Base-by-base conservation (phyloP, 805 yeast genomes). In the Zygotorulaspora chibaensis region DNA sequence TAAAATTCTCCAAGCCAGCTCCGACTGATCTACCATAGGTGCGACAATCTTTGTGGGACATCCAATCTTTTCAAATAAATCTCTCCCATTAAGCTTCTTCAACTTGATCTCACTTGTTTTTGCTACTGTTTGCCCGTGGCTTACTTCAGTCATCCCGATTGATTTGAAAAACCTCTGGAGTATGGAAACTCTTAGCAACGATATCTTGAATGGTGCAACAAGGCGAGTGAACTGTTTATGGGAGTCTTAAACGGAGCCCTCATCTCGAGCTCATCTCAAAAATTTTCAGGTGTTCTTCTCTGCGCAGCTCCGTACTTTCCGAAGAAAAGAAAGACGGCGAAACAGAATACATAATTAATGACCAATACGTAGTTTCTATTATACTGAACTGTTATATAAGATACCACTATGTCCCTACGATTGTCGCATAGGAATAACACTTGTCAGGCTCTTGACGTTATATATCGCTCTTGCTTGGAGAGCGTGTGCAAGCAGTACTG, bases 1-100 rank as follows among this genome's bases (percentile, higher is more conserved):
- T 12, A 93, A 70, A 13, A 87, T 76, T 53, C 99, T 74, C 98
- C 98, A 93, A 1, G 96, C 98, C 15, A 93, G 73, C 61, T 93
- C 99, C 3, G 91, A 82, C 55, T 89, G 97, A 65, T 93, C 99
- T 15, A 93, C 99, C 97, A 93, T 91, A 1, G 99, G 99, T 2
- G 98, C 99, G 16, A 93, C 93, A 20, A 93, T 83, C 52, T 84
- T 87, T 40, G 73, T 77, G 2, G 99, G 99, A 17, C 68, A 58
- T 0, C 93, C 93, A 12, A 91, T 70, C 11, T 76, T 66, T 36
- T 85, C 75, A 62, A 70, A 91, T 1, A 93, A 74, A 39, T 76
- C 80, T 48, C 95, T 73, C 1, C 97, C 97, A 13, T 65, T 48
- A 26, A 58, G 33, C 47, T 62, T 62, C 6, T 12, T 27, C 9